Conservation (phyloP, 2,329 filamentous ascomycete species). For the Stemphylium vesicarium region DNA sequence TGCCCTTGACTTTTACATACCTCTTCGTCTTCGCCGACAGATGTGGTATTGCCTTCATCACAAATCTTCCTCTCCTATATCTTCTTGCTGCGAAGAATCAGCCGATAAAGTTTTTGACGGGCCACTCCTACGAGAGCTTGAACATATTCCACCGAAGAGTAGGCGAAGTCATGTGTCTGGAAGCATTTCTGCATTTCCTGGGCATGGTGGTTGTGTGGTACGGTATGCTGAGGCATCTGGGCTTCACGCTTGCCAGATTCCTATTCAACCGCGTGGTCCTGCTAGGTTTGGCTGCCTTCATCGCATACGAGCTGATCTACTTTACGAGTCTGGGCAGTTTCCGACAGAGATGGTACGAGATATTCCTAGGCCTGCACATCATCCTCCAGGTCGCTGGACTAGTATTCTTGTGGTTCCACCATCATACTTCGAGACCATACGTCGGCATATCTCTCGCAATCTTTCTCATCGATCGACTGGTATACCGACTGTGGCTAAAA, state of each 20-base stretch:
- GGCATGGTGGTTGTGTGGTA: constrained; percentile 65
- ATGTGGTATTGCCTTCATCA: constrained; percentile 60
- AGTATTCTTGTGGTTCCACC: constrained; percentile 66
- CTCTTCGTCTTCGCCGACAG: constrained; percentile 66
- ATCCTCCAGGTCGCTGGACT: constrained; percentile 63
- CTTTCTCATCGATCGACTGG: constrained; percentile 63
- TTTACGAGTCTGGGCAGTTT: constrained; percentile 67
- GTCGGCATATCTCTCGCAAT: constrained; percentile 61
- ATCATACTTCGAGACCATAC: constrained; percentile 59
- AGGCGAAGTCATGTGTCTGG: constrained; percentile 67
- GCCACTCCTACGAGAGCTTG: constrained; percentile 69
- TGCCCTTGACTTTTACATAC: constrained; percentile 56
- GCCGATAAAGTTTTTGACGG: constrained; percentile 65
- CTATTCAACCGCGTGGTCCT: constrained; percentile 60
- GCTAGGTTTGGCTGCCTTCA: constrained; percentile 62
- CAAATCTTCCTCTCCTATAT: constrained; percentile 64
- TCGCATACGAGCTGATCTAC: constrained; percentile 67
- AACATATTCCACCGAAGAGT: constrained; percentile 70
- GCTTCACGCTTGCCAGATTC: constrained; percentile 59
- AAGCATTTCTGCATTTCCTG: constrained; percentile 62
- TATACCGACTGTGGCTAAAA: constrained; percentile 64
- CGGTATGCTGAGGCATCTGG: constrained; percentile 56
- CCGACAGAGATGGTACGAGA: constrained; percentile 66
- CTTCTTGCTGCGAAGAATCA: constrained; percentile 71
- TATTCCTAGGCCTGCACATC: constrained; percentile 66